Conservation (phyloP, 805 yeast genomes). For the Komagataella populi region DNA sequence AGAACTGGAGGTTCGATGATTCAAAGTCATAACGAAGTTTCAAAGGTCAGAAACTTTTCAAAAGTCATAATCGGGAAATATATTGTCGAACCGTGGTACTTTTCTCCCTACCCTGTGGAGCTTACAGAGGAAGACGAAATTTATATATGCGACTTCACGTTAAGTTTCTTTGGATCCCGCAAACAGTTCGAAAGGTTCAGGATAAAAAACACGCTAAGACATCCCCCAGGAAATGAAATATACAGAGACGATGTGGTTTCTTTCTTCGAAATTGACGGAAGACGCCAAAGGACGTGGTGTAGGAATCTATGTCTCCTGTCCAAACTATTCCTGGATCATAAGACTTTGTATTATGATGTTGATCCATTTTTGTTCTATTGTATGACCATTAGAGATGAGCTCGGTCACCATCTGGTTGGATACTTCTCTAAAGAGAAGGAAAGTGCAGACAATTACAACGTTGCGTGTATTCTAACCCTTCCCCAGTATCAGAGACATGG, state of each 20-base stretch:
- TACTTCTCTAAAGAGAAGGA: constrained; percentile 96
- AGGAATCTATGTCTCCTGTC: constrained; percentile 85
- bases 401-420: constrained; percentile 93
- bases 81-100: constrained; percentile 97
- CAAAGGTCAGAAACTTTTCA: constrained; percentile 76
- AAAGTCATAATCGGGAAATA: constrained; percentile 77
- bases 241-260: constrained; percentile 88
- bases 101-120: constrained; percentile 93
- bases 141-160: constrained; percentile 83
- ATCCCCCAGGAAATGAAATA: constrained; percentile 98
- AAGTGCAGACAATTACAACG: constrained; percentile 87
- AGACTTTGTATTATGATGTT: constrained; percentile 92
- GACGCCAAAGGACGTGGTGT: constrained; percentile 95
- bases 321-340: constrained; percentile 87
- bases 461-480: constrained; percentile 90
- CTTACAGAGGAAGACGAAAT: constrained; percentile 84
- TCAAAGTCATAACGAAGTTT: constrained; percentile 75
- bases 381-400: constrained; percentile 82
- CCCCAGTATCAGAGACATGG: constrained; percentile 97
- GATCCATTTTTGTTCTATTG: constrained; percentile 95
- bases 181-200: constrained; percentile 91
- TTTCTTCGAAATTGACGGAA: constrained; percentile 94
- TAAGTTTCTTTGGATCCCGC: constrained; percentile 76
- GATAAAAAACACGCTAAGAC: constrained; percentile 74
- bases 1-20: constrained; percentile 97